Evolutionary conservation across 1,139 yeast species (phyloP).

Genomic region (Maudiozyma humilis): DNA sequence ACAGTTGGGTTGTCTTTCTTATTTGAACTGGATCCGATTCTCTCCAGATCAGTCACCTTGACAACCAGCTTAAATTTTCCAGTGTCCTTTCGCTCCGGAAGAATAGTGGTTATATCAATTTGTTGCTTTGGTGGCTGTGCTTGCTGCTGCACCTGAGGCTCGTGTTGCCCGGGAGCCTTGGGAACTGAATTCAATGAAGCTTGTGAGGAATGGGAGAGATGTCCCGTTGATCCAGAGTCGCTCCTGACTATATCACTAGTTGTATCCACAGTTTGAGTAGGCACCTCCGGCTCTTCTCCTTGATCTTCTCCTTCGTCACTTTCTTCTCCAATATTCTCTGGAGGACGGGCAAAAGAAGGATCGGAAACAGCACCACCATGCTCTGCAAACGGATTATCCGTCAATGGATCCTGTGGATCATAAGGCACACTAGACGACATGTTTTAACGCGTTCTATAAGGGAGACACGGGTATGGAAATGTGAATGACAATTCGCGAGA

Average conservation of each 20-base stretch:
- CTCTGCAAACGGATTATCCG: conserved; percentile 24
- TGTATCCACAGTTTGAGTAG: too few species aligned
- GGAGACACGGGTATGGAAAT: background rate
- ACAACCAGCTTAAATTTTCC: conserved; percentile 23
- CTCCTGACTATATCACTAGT: too few species aligned
- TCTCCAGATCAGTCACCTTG: conserved; percentile 32
- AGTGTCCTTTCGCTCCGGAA: conserved; percentile 19
- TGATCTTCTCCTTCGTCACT: background rate
- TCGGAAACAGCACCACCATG: conserved; percentile 6
- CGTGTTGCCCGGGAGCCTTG: background rate
- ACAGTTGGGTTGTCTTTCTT: conserved; percentile 35
- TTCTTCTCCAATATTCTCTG: conserved; percentile 5
- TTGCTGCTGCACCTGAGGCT: background rate
- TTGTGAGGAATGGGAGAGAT: background rate
- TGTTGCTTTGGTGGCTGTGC: background rate
- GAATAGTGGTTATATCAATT: background rate
- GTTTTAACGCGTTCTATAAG: background rate
- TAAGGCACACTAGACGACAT: conserved; percentile 38
- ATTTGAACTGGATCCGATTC: conserved; percentile 31
- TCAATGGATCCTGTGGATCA: conserved; percentile 37
- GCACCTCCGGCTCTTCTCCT: too few species aligned
- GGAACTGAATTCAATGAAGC: background rate
- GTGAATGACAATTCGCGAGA: too few species aligned
- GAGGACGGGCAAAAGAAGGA: conserved; percentile 5
- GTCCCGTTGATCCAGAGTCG: background rate